Base-by-base conservation (phyloP, 2,329 filamentous ascomycete species). In the Tolypocladium cylindrosporum region DNA sequence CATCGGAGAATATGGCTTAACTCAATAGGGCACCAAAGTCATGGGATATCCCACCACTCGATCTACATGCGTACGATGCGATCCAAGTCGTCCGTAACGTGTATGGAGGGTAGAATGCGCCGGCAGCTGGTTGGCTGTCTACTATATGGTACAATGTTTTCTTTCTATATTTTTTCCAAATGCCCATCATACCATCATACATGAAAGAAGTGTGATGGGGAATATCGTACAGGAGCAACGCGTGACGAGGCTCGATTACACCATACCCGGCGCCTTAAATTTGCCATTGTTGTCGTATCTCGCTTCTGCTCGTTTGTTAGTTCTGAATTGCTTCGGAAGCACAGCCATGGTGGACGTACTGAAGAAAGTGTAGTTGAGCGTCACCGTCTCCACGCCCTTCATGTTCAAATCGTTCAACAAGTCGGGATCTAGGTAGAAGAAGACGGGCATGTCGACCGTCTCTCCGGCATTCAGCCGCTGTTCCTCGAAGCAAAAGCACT, bases 401-500 rank as follows among this genome's bases (percentile, higher is more conserved):
- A 97, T 97, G 63, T 89, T 92, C 55, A 93, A 78, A 73, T 99
- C 94, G 65, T 89, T 92, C 59, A 93, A 80, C 76, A 99, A 87
- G 69, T 97, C 94, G 0, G 94, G 94, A 69, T 99, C 94, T 63
- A 99, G 89, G 74, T 97, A 99, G 76, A 99, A 99, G 74, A 99
- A 99, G 0, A 99, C 95, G 0, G 94, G 95, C 95, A 99, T 99
- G 72, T 99, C 94, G 57, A 99, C 94, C 51, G 91, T 94, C 80
- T 99, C 95, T 51, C 93, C 92, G 7, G 92, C 92, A 70, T 94
- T 93, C 63, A 99, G 75, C 61, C 95, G 82, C 80, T 99, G 94
- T 74, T 91, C 93, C 77, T 99, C 94, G 68, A 99, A 99, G 74
- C 94, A 99, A 74, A 99, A 99, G 70, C 94, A 99, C 74, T 99